These are phyloP conservation scores for Amanita polypyramis DNA, from an alignment of 768 basidiomycete species.

Conservation along the genomic window DNA sequence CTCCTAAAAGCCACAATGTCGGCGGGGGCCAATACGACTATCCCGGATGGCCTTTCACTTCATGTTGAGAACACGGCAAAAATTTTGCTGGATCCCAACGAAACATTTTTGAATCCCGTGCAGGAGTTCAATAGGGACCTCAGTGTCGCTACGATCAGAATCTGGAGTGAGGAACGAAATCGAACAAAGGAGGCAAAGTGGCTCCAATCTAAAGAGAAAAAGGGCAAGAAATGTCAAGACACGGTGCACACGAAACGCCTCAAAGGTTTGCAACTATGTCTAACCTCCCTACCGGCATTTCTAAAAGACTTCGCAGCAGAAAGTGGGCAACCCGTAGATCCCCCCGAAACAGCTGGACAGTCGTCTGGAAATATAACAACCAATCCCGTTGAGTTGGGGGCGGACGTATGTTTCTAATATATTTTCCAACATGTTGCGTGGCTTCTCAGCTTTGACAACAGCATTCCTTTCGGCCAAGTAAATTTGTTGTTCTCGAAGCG, in stretches of 20 bases:
- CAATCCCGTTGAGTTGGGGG: not conserved
- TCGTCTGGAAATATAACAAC: not conserved
- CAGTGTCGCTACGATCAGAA: constrained; percentile 81
- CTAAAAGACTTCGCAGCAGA: not conserved
- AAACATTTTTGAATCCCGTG: constrained; percentile 93
- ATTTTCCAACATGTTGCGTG: not conserved
- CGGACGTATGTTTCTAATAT: not conserved
- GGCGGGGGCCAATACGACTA: constrained; percentile 17
- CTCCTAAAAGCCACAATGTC: constrained; percentile 13
- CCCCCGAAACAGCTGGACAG: not conserved
- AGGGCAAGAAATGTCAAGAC: constrained; percentile 22
- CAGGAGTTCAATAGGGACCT: constrained; percentile 98
- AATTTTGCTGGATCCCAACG: constrained; percentile 71
- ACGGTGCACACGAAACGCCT: constrained; percentile 29
- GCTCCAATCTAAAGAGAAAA: constrained; percentile 40
- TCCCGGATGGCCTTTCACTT: constrained; percentile 69
- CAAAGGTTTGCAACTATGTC: constrained; percentile 26
- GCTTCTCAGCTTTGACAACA: not conserved
- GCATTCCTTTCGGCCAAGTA: constrained; percentile 44
- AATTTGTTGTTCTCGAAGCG: constrained; percentile 80
- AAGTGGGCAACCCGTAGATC: constrained; percentile 3
- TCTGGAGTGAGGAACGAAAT: constrained; percentile 74
- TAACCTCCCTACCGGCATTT: not conserved
- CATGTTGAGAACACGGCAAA: constrained; percentile 76
- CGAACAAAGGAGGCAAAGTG: constrained; percentile 53